A percentile compares a stretch with the other conserved stretches of the same genome.
Evolutionary conservation across 805 yeast species (phyloP).

Genomic region (Metschnikowia koreensis): DNA sequence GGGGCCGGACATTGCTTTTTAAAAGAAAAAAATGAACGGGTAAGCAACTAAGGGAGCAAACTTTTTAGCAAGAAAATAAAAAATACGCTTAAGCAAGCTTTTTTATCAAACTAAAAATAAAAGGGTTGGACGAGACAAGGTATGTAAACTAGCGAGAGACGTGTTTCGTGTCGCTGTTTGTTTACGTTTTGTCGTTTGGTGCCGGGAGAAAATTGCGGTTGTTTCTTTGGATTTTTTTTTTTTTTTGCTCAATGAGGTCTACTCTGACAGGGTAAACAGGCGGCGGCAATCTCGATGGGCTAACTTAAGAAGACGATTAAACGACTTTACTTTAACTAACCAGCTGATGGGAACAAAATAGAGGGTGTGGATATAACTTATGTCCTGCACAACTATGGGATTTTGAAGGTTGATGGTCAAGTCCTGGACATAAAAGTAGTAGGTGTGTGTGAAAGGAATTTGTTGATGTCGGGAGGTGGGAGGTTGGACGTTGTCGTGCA

Average conservation of each 20-base stretch:
- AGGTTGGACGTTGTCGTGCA: conserved; percentile 18
- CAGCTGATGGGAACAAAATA: conserved; percentile 10
- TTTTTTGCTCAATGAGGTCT: conserved; percentile 4
- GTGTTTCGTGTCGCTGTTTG: conserved; percentile 10
- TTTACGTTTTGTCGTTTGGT: conserved; percentile 5
- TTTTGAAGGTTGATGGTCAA: conserved; percentile 9
- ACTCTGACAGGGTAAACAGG: conserved; percentile 5
- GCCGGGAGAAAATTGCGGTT: not conserved
- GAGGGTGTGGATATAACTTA: conserved; percentile 21
- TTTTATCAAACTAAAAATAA: not conserved
- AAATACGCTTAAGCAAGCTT: too few relatives aligned
- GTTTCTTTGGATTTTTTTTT: not conserved
- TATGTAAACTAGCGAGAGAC: conserved; percentile 1
- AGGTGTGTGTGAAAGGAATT: conserved; percentile 22
- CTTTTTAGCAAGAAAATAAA: too few relatives aligned
- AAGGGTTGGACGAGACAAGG: not conserved
- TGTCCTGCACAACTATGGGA: conserved; percentile 21
- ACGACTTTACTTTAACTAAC: not conserved
- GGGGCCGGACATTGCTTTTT: conserved; percentile 18
- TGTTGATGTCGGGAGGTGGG: conserved; percentile 18
- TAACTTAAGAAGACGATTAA: not conserved
- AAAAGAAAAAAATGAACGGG: not conserved
- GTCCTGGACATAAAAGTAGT: conserved; percentile 25
- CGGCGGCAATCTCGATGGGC: conserved; percentile 4
- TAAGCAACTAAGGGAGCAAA: too few relatives aligned